A percentile compares a stretch with the other conserved stretches of the same genome.
phyloP scores from a whole-genome alignment of 805 yeast species.

The Kurtzmaniella cleridarum region DNA sequence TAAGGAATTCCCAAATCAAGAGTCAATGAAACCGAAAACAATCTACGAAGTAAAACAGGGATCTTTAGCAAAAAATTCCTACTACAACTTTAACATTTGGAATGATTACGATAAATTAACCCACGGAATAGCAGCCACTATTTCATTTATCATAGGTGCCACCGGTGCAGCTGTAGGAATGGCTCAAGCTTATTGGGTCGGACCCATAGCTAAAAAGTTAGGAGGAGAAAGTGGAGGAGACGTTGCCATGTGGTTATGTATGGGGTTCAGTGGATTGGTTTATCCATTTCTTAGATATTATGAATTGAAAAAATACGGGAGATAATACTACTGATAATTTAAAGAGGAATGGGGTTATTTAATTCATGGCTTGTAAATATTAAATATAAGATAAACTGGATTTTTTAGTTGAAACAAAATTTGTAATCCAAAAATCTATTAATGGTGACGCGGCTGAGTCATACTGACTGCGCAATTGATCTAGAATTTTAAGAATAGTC shows the following conservation, averaged over 20 bases:
- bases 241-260: conserved; percentile 72
- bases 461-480: too few species aligned
- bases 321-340: too few species aligned
- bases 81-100: conserved; percentile 76
- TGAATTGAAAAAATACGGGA: conserved; percentile 50
- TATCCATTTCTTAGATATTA: conserved; percentile 63
- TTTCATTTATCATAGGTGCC: conserved; percentile 63
- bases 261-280: conserved; percentile 61
- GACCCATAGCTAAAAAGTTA: conserved; percentile 60
- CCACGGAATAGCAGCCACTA: conserved; percentile 64
- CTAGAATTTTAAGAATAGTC: too few species aligned
- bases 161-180: conserved; percentile 83
- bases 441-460: too few species aligned
- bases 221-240: conserved; percentile 71
- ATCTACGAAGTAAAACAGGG: background rate
- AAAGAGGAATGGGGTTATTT: too few species aligned
- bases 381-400: too few species aligned
- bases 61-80: conserved; percentile 24
- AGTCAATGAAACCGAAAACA: conserved; percentile 4
- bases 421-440: too few species aligned
- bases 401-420: too few species aligned
- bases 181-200: conserved; percentile 82
- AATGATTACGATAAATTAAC: conserved; percentile 57
- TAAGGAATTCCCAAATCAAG: conserved; percentile 20
- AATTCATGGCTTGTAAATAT: too few species aligned